Evolutionary conservation across 2,329 filamentous ascomycete species (phyloP).

Genomic region (Xylariaceae sp.): DNA sequence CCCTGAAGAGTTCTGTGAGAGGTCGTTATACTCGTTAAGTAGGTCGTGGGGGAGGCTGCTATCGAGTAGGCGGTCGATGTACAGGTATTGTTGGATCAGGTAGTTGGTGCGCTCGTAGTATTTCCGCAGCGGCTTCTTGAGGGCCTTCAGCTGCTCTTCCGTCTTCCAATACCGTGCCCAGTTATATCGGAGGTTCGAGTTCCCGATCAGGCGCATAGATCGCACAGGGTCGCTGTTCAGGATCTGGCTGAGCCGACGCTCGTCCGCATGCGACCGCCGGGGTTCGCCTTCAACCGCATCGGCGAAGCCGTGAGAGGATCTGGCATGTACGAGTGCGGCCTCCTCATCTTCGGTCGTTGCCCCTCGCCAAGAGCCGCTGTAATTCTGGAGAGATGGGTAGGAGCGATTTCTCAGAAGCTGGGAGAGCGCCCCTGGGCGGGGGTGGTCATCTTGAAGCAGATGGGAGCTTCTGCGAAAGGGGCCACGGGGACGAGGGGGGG

Average conservation of each 20-base stretch:
- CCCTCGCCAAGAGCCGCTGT: slow-evolving; percentile 40
- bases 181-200: slow-evolving; percentile 82
- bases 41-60: slow-evolving; percentile 91
- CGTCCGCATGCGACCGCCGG: slow-evolving; percentile 56
- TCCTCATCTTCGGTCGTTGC: slow-evolving; percentile 34
- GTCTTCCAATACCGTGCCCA: slow-evolving; percentile 90
- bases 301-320: slow-evolving; percentile 1
- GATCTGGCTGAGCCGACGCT: slow-evolving; percentile 64
- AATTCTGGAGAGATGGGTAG: slow-evolving; percentile 38
- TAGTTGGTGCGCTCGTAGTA: slow-evolving; percentile 93
- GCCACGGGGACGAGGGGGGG: slow-evolving; percentile 26
- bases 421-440: slow-evolving; percentile 38
- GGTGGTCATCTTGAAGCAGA: slow-evolving; percentile 35
- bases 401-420: slow-evolving; percentile 41
- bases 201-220: slow-evolving; percentile 86
- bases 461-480: slow-evolving; percentile 28
- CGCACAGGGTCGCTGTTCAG: slow-evolving; percentile 76
- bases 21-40: slow-evolving; percentile 84
- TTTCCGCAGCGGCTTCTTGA: slow-evolving; percentile 77
- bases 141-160: slow-evolving; percentile 72
- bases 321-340: slow-evolving; percentile 8
- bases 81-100: slow-evolving; percentile 89
- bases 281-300: slow-evolving; percentile 50
- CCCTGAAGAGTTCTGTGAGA: slow-evolving; percentile 62
- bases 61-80: slow-evolving; percentile 89